A percentile compares a stretch with the other conserved stretches of the same genome.
Conservation (phyloP, 1,284 basidiomycete species). For the Cutaneotrichosporon arboriforme region DNA sequence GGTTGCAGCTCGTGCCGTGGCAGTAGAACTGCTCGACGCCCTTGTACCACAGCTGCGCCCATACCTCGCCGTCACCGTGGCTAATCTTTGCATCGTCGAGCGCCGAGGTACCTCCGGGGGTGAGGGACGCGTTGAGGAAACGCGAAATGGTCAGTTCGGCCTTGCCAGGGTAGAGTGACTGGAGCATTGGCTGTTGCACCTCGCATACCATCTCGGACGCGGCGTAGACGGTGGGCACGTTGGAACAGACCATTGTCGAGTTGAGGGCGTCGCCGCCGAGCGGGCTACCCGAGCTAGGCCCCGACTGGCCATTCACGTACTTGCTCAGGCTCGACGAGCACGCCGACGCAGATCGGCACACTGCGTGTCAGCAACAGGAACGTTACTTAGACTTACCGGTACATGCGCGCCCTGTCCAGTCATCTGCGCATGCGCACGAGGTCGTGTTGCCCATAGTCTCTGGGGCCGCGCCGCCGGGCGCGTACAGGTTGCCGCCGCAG, state of each 20-base stretch:
- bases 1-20: slow-evolving; percentile 61
- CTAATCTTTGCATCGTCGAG: slow-evolving; percentile 36
- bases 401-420: slow-evolving; percentile 72
- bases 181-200: slow-evolving; percentile 67
- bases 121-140: slow-evolving; percentile 61
- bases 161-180: slow-evolving; percentile 62
- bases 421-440: slow-evolving; percentile 62
- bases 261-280: slow-evolving; percentile 17
- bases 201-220: slow-evolving; percentile 35
- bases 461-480: slow-evolving; percentile 39
- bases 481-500: slow-evolving; percentile 72
- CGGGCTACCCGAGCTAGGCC: not conserved
- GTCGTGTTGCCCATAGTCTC: slow-evolving; percentile 52
- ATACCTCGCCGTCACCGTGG: slow-evolving; percentile 56
- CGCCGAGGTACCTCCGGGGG: slow-evolving; percentile 51
- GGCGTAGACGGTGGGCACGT: slow-evolving; percentile 28
- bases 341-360: slow-evolving; percentile 28
- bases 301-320: slow-evolving; percentile 5
- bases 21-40: slow-evolving; percentile 77
- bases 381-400: slow-evolving; percentile 51
- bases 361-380: slow-evolving; percentile 17
- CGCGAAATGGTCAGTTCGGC: slow-evolving; percentile 71
- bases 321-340: slow-evolving; percentile 19
- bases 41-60: slow-evolving; percentile 74
- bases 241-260: slow-evolving; percentile 26